phyloP scores from a whole-genome alignment of 1,284 basidiomycete species.

The Tilletia indica region DNA sequence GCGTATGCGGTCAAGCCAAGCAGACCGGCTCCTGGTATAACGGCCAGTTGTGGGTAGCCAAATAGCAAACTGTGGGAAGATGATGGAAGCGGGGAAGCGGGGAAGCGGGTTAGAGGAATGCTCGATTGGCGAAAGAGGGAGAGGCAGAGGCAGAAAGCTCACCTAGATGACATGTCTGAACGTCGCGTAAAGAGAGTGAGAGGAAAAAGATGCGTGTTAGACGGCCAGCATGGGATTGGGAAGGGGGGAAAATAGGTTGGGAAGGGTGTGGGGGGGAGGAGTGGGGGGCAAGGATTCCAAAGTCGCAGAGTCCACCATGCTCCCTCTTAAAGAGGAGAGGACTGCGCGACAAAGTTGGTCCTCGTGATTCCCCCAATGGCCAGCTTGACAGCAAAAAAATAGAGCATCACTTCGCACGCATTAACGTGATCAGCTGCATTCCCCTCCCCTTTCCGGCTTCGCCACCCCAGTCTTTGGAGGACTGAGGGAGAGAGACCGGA shows the following conservation, averaged over 20 bases:
- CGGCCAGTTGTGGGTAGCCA: conserved; percentile 54
- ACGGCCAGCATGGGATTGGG: neutral
- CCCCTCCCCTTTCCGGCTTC: conserved; percentile 9
- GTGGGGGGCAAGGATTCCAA: conserved; percentile 17
- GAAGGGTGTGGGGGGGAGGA: neutral
- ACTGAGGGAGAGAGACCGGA: neutral
- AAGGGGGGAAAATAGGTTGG: neutral
- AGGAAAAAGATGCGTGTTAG: neutral
- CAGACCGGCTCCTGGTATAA: conserved; percentile 52
- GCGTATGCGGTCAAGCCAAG: conserved; percentile 51
- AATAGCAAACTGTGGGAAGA: conserved; percentile 42
- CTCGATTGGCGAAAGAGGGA: neutral
- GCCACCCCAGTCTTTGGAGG: neutral
- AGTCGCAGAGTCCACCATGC: neutral
- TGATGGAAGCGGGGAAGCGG: too few species aligned
- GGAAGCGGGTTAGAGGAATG: too few species aligned
- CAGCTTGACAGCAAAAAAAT: neutral
- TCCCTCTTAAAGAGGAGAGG: neutral
- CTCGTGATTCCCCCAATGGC: neutral
- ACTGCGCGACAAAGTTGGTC: conserved; percentile 28
- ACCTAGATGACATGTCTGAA: conserved; percentile 7
- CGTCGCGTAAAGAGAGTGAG: neutral
- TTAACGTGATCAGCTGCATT: conserved; percentile 56
- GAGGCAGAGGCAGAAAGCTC: neutral
- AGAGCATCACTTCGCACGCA: conserved; percentile 57